Base-by-base conservation (phyloP, 1,284 basidiomycete species). In the Trichosporon coremiiforme region DNA sequence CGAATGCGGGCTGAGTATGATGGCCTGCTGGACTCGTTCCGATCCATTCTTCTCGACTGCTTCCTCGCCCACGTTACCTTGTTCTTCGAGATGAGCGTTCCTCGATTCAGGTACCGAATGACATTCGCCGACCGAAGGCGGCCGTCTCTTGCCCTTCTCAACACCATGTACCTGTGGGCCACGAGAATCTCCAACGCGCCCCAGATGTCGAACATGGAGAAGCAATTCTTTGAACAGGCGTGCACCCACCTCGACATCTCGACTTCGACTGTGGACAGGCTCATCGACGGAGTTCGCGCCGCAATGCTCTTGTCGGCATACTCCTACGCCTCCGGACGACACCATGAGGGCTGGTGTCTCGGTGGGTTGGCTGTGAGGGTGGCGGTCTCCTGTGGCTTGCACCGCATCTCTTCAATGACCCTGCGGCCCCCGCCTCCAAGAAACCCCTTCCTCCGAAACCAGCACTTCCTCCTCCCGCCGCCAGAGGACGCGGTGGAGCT, bases 131-230 rank as follows among this genome's bases (percentile, higher is more conserved):
- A 82, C 72, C 71, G 75, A 7, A 75, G 79, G 6, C 74, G 80
- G 4, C 81, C 81, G 2, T 76, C 75, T 41, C 70, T 77, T 8
- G 78, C 81, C 2, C 70, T 82, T 0, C 70, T 82, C n/a, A 78
- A 81, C 66, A 79, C 78, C 2, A 82, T 82, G 81, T 82, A 82
- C 66, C 74, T 82, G 0, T 82, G 81, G 81, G 80, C 78, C 2
- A 79, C 81, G 5, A 68, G 81, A 12, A 79, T 82, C 63, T 76
- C 78, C 6, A 74, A 78, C 66, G 72, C 73, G n/a, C 78, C 80
- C 0, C 71, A 77, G 13, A 71, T 73, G 53, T 70, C 74, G 2
- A 66, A 70, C 4, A 77, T 78, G 74, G 80, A 82, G 60, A 69
- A 74, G 55, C 74, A 76, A 63, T 81, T 80, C 66, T 82, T 76